Conservation (phyloP, 75 land plant genomes). For the Pinus albicaulis region DNA sequence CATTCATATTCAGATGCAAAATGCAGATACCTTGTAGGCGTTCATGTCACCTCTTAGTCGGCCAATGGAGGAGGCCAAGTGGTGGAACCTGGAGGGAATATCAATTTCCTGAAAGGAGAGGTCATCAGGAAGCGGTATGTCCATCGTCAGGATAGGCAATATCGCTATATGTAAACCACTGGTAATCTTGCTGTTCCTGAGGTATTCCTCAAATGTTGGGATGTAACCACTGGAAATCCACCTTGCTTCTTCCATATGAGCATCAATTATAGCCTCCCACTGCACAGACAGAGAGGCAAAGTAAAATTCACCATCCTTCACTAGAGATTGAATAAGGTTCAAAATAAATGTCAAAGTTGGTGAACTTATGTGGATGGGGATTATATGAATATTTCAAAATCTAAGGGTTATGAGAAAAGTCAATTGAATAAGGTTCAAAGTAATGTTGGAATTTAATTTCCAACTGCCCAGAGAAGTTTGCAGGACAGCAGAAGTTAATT, state of each 20-base stretch:
- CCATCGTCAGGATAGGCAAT: background rate
- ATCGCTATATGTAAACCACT: background rate
- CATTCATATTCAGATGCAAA: background rate
- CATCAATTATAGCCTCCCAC: background rate
- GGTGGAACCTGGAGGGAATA: background rate
- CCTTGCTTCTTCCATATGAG: background rate
- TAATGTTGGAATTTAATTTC: no score
- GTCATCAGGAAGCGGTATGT: background rate
- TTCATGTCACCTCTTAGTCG: background rate
- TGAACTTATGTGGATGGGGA: no score
- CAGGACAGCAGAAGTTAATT: no score
- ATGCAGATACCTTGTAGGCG: background rate
- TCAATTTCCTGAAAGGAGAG: background rate
- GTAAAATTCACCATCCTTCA: no score
- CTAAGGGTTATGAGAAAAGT: no score
- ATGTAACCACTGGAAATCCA: background rate
- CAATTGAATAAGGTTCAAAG: no score
- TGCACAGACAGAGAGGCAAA: background rate
- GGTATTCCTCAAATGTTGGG: background rate
- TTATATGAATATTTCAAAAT: no score
- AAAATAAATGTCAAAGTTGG: no score
- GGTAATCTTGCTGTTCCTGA: background rate
- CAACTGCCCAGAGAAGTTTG: no score
- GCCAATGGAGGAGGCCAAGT: background rate
- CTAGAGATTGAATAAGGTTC: no score